A percentile compares a stretch with the other conserved stretches of the same genome.
These are phyloP conservation scores for Bertia moriformis DNA, from an alignment of 2,329 filamentous ascomycete genomes.

Conservation along the genomic window DNA sequence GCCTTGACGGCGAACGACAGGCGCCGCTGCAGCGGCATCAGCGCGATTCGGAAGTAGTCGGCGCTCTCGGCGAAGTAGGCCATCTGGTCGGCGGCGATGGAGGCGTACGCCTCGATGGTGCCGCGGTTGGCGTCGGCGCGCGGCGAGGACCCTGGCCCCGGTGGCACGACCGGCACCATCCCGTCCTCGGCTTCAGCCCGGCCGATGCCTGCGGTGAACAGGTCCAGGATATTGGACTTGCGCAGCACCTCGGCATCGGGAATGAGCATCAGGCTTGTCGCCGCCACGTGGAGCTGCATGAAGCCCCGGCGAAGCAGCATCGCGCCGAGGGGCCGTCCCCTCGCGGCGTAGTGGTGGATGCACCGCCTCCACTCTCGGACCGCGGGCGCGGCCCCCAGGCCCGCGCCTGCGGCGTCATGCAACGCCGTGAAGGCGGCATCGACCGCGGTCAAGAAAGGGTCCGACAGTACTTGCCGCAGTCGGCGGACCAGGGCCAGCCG, in stretches of 20 bases:
- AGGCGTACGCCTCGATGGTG: constrained; percentile 49
- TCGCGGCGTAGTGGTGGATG: constrained; percentile 65
- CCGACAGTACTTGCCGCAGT: constrained; percentile 62
- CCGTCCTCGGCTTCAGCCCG: constrained; percentile 17
- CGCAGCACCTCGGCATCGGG: constrained; percentile 44
- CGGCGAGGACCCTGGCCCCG: constrained; percentile 21
- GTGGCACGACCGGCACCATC: constrained; percentile 26
- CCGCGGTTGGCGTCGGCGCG: constrained; percentile 34
- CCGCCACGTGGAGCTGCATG: constrained; percentile 69
- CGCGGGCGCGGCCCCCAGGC: constrained; percentile 46
- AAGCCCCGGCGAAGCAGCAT: constrained; percentile 85
- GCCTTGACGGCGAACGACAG: constrained; percentile 78
- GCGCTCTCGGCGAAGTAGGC: constrained; percentile 73
- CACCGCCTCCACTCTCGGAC: constrained; percentile 81
- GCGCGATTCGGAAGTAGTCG: constrained; percentile 75
- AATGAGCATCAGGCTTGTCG: constrained; percentile 63
- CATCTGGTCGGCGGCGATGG: constrained; percentile 69
- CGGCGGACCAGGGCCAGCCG: constrained; percentile 59
- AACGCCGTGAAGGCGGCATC: constrained; percentile 85
- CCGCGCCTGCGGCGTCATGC: too few relatives aligned
- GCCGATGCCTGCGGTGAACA: constrained; percentile 47
- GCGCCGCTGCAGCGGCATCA: constrained; percentile 74
- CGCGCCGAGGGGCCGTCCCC: constrained; percentile 70
- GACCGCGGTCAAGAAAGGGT: constrained; percentile 70
- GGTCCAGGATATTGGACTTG: constrained; percentile 55